Percentiles rank a stretch among this genome's conserved stretches.
Conservation (phyloP, 73 alveolate species). For the Paramecium pentaurelia region DNA sequence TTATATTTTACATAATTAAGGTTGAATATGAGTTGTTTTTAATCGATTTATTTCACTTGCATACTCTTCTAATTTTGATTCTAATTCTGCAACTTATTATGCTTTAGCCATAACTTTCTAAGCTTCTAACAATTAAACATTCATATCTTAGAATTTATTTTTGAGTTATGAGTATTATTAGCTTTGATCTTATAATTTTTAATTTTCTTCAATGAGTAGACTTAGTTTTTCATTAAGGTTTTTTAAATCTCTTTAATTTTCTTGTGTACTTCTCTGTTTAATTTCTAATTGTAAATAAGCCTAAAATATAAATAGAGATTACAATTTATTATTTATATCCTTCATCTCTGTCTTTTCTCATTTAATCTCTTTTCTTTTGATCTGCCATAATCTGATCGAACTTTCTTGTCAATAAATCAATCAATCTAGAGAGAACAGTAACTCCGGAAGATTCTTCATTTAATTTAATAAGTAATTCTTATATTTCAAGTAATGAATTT, state of each 20-base stretch:
- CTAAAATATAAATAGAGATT: background rate
- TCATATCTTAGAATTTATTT: background rate
- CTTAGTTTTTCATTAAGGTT: background rate
- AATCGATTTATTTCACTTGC: background rate
- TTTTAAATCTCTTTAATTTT: background rate
- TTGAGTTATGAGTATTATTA: background rate
- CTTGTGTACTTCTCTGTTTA: background rate
- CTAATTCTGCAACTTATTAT: background rate
- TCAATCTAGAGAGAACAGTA: background rate
- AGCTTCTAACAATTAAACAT: background rate
- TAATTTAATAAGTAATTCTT: background rate
- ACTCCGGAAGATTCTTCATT: slow-evolving; percentile 12
- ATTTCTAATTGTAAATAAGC: background rate
- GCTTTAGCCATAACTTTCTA: background rate
- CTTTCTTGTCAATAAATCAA: background rate
- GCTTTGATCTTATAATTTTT: background rate
- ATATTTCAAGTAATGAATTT: background rate
- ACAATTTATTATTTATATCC: slow-evolving; percentile 33
- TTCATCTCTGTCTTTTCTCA: background rate
- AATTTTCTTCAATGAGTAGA: background rate
- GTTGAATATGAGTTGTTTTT: background rate
- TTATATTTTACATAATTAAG: background rate
- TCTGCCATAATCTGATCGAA: background rate
- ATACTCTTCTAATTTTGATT: background rate
- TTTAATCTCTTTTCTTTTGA: background rate